Evolutionary conservation across 176 grass and related monocot genomes (phyloP).

Genomic region (Avena insularis): DNA sequence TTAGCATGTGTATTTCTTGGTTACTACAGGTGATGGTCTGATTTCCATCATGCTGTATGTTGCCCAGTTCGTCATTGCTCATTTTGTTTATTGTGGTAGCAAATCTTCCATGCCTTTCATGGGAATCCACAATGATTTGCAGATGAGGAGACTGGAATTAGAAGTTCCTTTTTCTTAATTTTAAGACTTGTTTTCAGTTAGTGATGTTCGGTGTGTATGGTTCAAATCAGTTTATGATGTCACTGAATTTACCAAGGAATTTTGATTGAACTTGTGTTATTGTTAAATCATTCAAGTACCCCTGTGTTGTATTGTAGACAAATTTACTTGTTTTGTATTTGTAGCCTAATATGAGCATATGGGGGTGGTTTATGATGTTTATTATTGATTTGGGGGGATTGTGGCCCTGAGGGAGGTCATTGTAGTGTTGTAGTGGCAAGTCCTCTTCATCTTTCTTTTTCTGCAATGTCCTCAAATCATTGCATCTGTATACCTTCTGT

Average conservation of each 20-base stretch:
- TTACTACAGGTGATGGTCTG: conserved; percentile 42
- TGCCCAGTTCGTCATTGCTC: conserved; percentile 51
- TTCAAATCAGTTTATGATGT: conserved; percentile 43
- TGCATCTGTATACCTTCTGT: background rate
- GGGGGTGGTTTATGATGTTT: background rate
- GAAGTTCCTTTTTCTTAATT: conserved; percentile 43
- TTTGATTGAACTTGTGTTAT: conserved; percentile 55
- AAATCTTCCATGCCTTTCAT: conserved; percentile 42
- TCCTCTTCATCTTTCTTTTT: background rate
- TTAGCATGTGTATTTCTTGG: conserved; percentile 33
- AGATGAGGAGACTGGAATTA: conserved; percentile 52
- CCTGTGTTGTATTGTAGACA: conserved; percentile 10
- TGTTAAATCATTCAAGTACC: conserved; percentile 28
- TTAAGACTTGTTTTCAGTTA: conserved; percentile 46
- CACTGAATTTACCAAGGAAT: conserved; percentile 56
- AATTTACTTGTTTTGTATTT: background rate
- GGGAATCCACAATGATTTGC: conserved; percentile 42
- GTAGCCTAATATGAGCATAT: too few relatives aligned
- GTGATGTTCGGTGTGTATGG: conserved; percentile 25
- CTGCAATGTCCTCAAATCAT: background rate
- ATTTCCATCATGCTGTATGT: conserved; percentile 43
- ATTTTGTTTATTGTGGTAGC: conserved; percentile 50
- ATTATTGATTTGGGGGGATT: background rate
- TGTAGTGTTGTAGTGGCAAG: background rate
- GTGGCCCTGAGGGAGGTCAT: background rate